Evolutionary conservation across 345 rosid genomes (phyloP).

Genomic region (Arabidopsis arenosa): DNA sequence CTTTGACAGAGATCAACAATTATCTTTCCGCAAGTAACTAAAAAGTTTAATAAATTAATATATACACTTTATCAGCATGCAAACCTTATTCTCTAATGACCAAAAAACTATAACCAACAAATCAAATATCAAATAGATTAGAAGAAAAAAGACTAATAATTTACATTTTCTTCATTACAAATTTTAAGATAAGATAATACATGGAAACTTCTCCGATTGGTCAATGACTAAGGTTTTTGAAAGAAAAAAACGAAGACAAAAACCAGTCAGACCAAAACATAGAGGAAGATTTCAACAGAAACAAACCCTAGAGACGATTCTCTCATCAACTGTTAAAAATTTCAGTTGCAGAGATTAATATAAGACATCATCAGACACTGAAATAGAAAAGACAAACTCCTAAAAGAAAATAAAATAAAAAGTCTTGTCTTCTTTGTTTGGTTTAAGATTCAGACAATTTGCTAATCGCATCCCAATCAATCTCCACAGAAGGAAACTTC

Average conservation of each 20-base stretch:
- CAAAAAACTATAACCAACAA: background rate
- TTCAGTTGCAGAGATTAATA: constrained; percentile 56
- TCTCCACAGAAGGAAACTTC: constrained; percentile 83
- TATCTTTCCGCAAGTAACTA: no score
- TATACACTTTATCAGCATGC: constrained; percentile 26
- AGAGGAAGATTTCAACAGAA: constrained; percentile 34
- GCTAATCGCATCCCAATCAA: constrained; percentile 82
- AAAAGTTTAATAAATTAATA: background rate
- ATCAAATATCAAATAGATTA: background rate
- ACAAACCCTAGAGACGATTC: constrained; percentile 31
- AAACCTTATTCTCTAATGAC: background rate
- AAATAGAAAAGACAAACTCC: background rate
- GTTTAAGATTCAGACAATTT: constrained; percentile 51
- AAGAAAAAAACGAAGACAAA: constrained; percentile 12
- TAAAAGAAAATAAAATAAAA: background rate
- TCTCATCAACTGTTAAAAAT: constrained; percentile 61
- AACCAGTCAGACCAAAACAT: constrained; percentile 48
- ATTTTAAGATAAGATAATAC: constrained; percentile 23
- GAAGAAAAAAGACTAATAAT: constrained; percentile 16
- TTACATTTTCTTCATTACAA: constrained; percentile 30
- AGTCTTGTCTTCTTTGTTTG: background rate
- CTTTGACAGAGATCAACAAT: no score
- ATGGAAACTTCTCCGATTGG: constrained; percentile 36
- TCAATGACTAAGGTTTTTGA: constrained; percentile 30
- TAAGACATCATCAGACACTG: constrained; percentile 38